Base-by-base conservation (phyloP, 1,139 yeast genomes). In the Yamadazyma taylorii region DNA sequence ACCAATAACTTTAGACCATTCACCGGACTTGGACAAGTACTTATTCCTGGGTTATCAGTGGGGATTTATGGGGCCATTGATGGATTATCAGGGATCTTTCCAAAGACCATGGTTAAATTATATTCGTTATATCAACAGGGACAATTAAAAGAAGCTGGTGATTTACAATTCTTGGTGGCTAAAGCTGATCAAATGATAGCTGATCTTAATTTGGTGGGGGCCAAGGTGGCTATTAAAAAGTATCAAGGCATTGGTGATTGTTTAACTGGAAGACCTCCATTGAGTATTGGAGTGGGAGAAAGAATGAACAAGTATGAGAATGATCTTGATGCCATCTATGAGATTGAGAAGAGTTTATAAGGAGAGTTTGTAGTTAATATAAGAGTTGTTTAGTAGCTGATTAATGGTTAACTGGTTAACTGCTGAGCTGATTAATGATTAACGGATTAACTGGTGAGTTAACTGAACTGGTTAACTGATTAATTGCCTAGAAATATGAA, bases 1-100 rank as follows among this genome's bases (percentile, higher is more conserved):
- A 40, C 50, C 34, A 57, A 64, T 43, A 61, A 66, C 46, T 73
- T 73, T 56, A 45, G 58, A 34, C 53, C 64, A n/a, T 63, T 69
- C 52, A 68, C 75, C n/a, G 78, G 78, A 5, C 53, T 72, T 26
- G 78, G 78, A 17, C 77, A 73, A 51, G 56, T 70, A 19, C 52
- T 73, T 38, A 48, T 72, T 23, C 76, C 78, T 16, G 70, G 71
- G 4, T 47, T 70, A 38, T 42, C 66, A 1, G 71, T 69, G n/a
- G 75, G 75, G 14, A 54, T 61, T 37, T 55, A 55, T 39, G 78
- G 76, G 30, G 62, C 77, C 24, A 66, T 73, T 44, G 78, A 73
- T 45, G 77, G 76, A 22, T 52, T 72, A 33, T 60, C 73, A 25
- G 68, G 65, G 32, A 54, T 66, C 12, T 66, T 68, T 46, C 73